Evolutionary conservation across 768 basidiomycete genomes (phyloP).

Genomic region (Pleurotus giganteus): DNA sequence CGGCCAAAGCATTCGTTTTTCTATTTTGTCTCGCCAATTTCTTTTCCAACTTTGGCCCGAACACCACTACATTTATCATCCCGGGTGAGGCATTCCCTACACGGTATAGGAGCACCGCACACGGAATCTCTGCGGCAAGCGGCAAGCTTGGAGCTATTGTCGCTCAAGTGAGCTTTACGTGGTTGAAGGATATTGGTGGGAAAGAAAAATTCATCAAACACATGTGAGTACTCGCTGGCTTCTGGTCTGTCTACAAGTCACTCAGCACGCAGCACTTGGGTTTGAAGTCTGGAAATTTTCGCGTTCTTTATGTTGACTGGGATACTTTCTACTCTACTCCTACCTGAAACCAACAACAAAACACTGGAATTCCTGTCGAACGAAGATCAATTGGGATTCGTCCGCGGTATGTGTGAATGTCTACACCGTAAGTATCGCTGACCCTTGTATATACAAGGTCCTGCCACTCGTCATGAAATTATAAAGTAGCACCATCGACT

Average conservation of each 20-base stretch:
- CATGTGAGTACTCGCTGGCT: conserved; percentile 54
- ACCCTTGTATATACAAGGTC: no score
- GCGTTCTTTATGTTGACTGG: conserved; percentile 88
- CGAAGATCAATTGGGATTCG: conserved; percentile 65
- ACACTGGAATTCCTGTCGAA: conserved; percentile 72
- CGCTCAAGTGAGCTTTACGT: conserved; percentile 74
- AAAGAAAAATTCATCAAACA: conserved; percentile 58
- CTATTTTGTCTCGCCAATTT: conserved; percentile 87
- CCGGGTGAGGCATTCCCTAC: conserved; percentile 88
- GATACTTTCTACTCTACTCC: conserved; percentile 73
- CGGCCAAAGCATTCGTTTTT: conserved; percentile 67
- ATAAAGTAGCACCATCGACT: not conserved
- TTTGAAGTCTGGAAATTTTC: conserved; percentile 67
- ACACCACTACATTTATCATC: conserved; percentile 76
- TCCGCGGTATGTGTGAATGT: conserved; percentile 28
- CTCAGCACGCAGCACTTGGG: no score
- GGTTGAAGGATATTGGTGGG: conserved; percentile 68
- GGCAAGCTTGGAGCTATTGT: conserved; percentile 85
- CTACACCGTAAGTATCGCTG: not conserved
- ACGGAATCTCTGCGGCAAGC: conserved; percentile 80
- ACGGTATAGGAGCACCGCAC: conserved; percentile 81
- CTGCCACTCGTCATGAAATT: not conserved
- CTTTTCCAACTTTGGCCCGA: conserved; percentile 89
- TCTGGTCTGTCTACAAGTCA: no score
- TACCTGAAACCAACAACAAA: conserved; percentile 74